Percentiles rank a stretch among this genome's conserved stretches.
Evolutionary conservation across 169 alveolate genomes (phyloP).

Genomic region (Plasmodium cynomolgi): DNA sequence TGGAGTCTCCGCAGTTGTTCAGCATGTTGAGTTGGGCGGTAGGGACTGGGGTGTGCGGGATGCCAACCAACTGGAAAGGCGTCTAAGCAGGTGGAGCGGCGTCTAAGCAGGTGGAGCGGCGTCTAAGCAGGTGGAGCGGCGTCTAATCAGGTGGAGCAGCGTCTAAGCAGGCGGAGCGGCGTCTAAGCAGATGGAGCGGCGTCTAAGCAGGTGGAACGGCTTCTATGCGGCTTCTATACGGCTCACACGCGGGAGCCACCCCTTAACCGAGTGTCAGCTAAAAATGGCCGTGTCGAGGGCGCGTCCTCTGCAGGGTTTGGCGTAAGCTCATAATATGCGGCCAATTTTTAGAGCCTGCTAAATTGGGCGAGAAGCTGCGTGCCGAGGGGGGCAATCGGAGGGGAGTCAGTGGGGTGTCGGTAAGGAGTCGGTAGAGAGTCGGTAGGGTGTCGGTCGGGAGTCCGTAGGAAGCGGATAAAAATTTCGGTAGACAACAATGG

Average conservation of each 20-base stretch:
- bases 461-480: no score
- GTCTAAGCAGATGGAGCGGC: no score
- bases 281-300: background rate
- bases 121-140: background rate
- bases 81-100: no score
- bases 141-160: no score
- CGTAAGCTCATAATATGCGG: background rate
- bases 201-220: background rate
- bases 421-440: background rate
- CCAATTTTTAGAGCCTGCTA: background rate
- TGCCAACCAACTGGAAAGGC: no score
- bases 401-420: background rate
- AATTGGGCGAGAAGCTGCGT: background rate
- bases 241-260: background rate
- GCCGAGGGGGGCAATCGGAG: background rate
- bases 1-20: background rate
- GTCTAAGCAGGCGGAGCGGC: background rate
- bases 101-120: background rate
- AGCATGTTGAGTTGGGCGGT: background rate
- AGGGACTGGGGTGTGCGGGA: background rate
- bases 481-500: background rate
- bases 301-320: background rate
- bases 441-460: background rate
- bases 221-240: background rate
- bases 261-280: background rate